A percentile compares a stretch with the other conserved stretches of the same genome.
Conservation (phyloP, 225 moss, liverwort and hornwort genomes). For the Lunularia cruciata region DNA sequence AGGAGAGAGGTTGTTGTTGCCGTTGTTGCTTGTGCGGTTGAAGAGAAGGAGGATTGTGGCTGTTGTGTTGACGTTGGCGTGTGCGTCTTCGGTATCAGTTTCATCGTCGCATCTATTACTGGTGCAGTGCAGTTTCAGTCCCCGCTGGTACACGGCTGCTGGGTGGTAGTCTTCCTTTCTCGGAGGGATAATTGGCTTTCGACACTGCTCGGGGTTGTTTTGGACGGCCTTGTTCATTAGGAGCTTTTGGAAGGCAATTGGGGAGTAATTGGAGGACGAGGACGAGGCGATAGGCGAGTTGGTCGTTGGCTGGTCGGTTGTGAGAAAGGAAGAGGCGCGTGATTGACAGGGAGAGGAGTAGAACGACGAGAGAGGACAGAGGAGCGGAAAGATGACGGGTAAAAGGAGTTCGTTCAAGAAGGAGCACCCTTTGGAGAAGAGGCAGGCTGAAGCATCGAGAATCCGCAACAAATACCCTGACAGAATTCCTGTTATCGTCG, state of each 20-base stretch:
- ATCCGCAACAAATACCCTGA: slow-evolving; percentile 72
- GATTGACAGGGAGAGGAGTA: background rate
- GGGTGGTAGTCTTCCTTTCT: background rate
- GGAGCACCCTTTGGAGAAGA: slow-evolving; percentile 76
- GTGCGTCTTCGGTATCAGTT: background rate
- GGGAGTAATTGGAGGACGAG: slow-evolving; percentile 2
- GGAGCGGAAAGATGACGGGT: slow-evolving; percentile 36
- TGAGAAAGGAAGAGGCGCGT: slow-evolving; percentile 40
- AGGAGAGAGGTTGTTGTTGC: no score
- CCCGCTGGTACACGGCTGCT: background rate
- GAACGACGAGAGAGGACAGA: background rate
- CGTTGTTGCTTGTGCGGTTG: background rate
- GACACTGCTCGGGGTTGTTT: background rate
- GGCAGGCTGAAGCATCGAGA: slow-evolving; percentile 68
- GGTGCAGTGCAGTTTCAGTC: background rate
- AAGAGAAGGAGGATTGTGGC: background rate
- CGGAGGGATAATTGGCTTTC: background rate
- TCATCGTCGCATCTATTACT: background rate
- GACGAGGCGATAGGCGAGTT: background rate
- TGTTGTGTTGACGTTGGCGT: background rate
- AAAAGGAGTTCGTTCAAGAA: slow-evolving; percentile 72
- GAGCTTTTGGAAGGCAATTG: slow-evolving; percentile 11
- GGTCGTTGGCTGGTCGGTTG: slow-evolving; percentile 22
- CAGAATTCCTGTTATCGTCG: slow-evolving; percentile 80
- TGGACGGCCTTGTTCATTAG: background rate